Percentiles rank a stretch among this genome's conserved stretches.
These are phyloP conservation scores for Wickerhamomyces bovis DNA, from an alignment of 805 yeast genomes.

Conservation along the genomic window DNA sequence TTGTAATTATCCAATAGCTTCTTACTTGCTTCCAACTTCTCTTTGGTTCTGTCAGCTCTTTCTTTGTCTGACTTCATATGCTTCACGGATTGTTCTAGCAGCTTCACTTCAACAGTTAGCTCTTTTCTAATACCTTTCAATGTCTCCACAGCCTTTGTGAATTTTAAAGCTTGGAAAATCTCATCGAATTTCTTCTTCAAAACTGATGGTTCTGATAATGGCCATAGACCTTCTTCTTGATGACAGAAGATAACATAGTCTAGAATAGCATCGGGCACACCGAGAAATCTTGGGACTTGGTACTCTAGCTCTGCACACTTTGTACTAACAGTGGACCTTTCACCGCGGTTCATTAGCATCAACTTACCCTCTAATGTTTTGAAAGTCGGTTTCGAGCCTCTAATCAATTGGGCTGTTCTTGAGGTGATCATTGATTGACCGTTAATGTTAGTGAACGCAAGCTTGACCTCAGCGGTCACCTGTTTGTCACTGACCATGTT, in stretches of 20 bases:
- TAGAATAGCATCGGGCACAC: conserved; percentile 80
- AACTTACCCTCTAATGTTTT: conserved; percentile 90
- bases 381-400: conserved; percentile 59
- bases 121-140: conserved; percentile 74
- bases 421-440: conserved; percentile 81
- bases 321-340: conserved; percentile 69
- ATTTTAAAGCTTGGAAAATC: conserved; percentile 91
- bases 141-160: conserved; percentile 81
- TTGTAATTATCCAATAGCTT: conserved; percentile 39
- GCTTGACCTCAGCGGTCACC: conserved; percentile 84
- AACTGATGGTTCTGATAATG: conserved; percentile 82
- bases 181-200: conserved; percentile 93
- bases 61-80: conserved; percentile 70
- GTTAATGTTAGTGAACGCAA: conserved; percentile 72
- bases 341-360: conserved; percentile 57
- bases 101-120: conserved; percentile 64
- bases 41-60: conserved; percentile 55
- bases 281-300: conserved; percentile 75
- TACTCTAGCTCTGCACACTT: conserved; percentile 79
- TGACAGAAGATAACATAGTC: conserved; percentile 96
- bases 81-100: conserved; percentile 72
- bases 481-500: conserved; percentile 66
- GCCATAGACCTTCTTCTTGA: conserved; percentile 97
- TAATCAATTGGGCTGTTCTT: conserved; percentile 53
- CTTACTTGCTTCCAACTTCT: conserved; percentile 39